phyloP scores from a whole-genome alignment of 331 rosid species.

The Rosa hybrid region DNA sequence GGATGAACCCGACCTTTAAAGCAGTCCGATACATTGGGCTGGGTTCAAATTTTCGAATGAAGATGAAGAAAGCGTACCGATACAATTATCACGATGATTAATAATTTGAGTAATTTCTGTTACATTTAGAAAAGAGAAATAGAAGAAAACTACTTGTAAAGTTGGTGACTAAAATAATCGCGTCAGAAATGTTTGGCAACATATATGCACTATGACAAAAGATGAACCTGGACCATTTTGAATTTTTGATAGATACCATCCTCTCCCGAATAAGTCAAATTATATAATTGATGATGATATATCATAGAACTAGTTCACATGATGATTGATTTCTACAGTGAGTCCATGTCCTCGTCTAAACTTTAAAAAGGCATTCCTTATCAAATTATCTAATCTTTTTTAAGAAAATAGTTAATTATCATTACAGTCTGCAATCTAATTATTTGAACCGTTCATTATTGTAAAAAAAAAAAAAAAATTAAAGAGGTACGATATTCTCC shows the following conservation, averaged over 20 bases:
- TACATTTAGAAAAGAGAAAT: not conserved
- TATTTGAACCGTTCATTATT: too few species aligned
- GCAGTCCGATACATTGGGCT: constrained; percentile 14
- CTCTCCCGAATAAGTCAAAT: not conserved
- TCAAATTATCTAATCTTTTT: too few species aligned
- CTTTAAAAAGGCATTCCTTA: too few species aligned
- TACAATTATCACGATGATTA: not conserved
- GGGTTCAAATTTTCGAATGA: not conserved
- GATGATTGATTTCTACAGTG: too few species aligned
- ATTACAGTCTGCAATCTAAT: too few species aligned
- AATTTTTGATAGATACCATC: not conserved
- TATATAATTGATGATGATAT: not conserved
- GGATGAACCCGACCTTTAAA: constrained; percentile 36
- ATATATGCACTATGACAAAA: not conserved
- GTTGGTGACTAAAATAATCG: not conserved
- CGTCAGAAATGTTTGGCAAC: not conserved
- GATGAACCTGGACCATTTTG: constrained; percentile 24
- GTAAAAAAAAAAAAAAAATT: too few species aligned
- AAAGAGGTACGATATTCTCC: too few species aligned
- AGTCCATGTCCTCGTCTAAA: too few species aligned
- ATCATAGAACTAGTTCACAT: too few species aligned
- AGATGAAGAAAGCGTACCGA: not conserved
- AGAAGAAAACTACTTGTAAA: not conserved
- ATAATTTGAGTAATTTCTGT: not conserved
- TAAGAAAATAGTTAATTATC: too few species aligned